Conservation (phyloP, 257 asterid species). For the Cinchona pubescens region DNA sequence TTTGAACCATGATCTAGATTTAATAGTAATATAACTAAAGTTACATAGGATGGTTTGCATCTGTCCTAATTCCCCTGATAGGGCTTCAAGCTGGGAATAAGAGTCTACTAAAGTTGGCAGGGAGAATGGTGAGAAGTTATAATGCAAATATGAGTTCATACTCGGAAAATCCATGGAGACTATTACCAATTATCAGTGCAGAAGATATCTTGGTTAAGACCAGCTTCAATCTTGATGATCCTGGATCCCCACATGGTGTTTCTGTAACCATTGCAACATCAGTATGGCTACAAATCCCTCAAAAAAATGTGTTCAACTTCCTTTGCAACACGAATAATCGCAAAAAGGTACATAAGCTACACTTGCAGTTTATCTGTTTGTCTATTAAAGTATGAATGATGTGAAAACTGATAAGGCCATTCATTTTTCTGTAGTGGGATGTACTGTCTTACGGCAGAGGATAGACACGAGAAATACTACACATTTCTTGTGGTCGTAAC, state of each 20-base stretch:
- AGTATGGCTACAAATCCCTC: conserved; percentile 41
- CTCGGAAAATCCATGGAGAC: conserved; percentile 39
- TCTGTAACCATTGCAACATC: conserved; percentile 45
- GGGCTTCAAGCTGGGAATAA: conserved; percentile 29
- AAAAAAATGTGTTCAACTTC: conserved; percentile 31
- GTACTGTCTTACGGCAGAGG: conserved; percentile 38
- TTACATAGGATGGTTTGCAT: no score
- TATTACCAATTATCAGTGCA: conserved; percentile 34
- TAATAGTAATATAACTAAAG: not conserved
- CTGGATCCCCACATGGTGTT: conserved; percentile 34
- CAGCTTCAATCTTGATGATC: conserved; percentile 31
- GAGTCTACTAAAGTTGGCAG: conserved; percentile 37
- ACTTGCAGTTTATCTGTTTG: no score
- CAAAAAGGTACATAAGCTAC: conserved; percentile 27
- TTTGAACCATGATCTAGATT: no score
- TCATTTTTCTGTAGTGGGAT: conserved; percentile 48
- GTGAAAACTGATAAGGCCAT: not conserved
- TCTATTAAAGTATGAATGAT: not conserved
- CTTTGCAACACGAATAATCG: conserved; percentile 33
- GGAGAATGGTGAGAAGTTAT: conserved; percentile 38
- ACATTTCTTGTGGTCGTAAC: conserved; percentile 41
- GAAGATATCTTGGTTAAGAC: conserved; percentile 40
- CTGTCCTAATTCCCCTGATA: not conserved
- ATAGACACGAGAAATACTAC: conserved; percentile 26
- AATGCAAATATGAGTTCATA: conserved; percentile 35